Base-by-base conservation (phyloP, 2,329 filamentous ascomycete genomes). In the Pseudogymnoascus sp. region DNA sequence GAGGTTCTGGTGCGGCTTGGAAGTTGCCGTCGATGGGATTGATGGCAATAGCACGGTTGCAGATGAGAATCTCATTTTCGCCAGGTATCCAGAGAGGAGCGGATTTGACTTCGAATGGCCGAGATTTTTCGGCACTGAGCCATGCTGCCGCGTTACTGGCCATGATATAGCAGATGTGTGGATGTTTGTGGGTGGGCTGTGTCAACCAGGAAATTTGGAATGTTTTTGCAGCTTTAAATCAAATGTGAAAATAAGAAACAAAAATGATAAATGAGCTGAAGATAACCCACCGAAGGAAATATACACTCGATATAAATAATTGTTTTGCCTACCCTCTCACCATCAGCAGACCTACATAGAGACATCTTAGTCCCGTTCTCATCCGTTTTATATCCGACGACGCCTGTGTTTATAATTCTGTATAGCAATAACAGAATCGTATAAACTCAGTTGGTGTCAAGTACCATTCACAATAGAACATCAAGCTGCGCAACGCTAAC, bases 1-100 rank as follows among this genome's bases (percentile, higher is more conserved):
- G n/a, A 6, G 18, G 33, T 6, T 28, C 14, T 14, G 22, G 14
- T 41, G 9, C 5, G 7, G 54, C 62, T 65, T 75, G 72, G 22
- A 75, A 68, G 7, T 67, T 67, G 43, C 66, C 71, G 62, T 79
- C 77, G 7, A 71, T 64, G 4, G 74, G 73, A 61, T 77, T 76
- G 58, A 77, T 70, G 6, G 73, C 75, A 7, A 73, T 65, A n/a
- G 73, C 74, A 22, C 63, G 61, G 38, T 71, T 71, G 39, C 70
- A 67, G 60, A 76, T 69, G n/a, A 75, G 63, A 33, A 76, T 65
- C 59, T 75, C 69, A 62, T 72, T 63, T 1, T 64, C 64, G 2
- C 18, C 60, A 1, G 71, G 70, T 12, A 66, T 62, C 0, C 70
- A 71, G 43, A 73, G 73, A 1, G 75, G 72, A 2, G 74, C 75